Conservation (phyloP, 2,329 filamentous ascomycete genomes). For the Clonostachys sp. region DNA sequence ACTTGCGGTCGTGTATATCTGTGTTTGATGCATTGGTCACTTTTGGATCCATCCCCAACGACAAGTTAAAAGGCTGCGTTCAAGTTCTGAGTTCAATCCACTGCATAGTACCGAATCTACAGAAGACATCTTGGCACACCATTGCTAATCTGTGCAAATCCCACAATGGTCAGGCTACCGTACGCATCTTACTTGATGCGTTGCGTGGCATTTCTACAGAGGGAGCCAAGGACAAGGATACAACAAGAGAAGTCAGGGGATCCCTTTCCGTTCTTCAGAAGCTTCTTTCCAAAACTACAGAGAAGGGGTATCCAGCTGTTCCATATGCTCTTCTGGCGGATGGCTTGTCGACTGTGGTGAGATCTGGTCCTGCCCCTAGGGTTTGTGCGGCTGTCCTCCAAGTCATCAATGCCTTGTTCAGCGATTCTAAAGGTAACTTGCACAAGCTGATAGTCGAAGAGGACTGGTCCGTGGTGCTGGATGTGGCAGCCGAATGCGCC, state of each 20-base stretch:
- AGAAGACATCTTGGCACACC: slow-evolving; percentile 65
- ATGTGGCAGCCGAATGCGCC: slow-evolving; percentile 52
- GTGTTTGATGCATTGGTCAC: slow-evolving; percentile 69
- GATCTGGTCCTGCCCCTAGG: slow-evolving; percentile 34
- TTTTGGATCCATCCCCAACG: slow-evolving; percentile 63
- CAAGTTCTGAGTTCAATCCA: slow-evolving; percentile 70
- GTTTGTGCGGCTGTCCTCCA: slow-evolving; percentile 42
- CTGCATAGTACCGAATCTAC: slow-evolving; percentile 55
- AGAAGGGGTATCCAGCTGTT: slow-evolving; percentile 55
- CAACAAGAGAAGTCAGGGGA: slow-evolving; percentile 54
- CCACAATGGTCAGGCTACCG: slow-evolving; percentile 66
- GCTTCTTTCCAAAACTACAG: slow-evolving; percentile 53
- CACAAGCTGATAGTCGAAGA: slow-evolving; percentile 57
- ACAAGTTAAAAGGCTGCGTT: slow-evolving; percentile 60
- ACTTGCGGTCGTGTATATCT: slow-evolving; percentile 62
- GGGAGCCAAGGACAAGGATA: slow-evolving; percentile 43
- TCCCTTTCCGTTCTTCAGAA: slow-evolving; percentile 60
- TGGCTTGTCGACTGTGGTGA: slow-evolving; percentile 47
- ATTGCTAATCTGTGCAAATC: slow-evolving; percentile 68
- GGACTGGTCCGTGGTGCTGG: slow-evolving; percentile 59
- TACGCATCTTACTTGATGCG: slow-evolving; percentile 61
- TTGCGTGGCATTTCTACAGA: slow-evolving; percentile 43
- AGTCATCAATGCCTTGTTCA: slow-evolving; percentile 52
- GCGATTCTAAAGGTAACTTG: slow-evolving; percentile 44
- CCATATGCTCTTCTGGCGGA: slow-evolving; percentile 55